Evolutionary conservation across 2,329 filamentous ascomycete genomes (phyloP).

Genomic region (Trichoderma citrinoviride): DNA sequence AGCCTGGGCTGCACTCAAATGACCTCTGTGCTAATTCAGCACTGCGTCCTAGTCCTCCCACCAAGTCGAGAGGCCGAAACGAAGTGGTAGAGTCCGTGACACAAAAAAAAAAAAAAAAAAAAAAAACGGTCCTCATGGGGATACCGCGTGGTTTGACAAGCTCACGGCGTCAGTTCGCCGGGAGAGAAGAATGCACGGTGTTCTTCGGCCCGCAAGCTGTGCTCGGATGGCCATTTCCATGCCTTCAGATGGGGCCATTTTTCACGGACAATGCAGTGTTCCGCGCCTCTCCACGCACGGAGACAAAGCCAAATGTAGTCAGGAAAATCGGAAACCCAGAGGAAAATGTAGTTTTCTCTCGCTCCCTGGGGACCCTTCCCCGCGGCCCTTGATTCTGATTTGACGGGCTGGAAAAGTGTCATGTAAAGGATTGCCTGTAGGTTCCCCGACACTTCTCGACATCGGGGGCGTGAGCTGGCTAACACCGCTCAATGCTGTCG

Average conservation of each 20-base stretch:
- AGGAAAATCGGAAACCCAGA: background rate
- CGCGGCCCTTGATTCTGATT: background rate
- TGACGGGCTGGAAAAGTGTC: background rate
- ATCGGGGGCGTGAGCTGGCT: background rate
- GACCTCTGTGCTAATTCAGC: background rate
- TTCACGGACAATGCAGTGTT: background rate
- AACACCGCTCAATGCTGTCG: background rate
- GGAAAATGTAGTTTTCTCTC: background rate
- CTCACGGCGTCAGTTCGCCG: constrained; percentile 8
- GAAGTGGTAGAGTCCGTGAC: background rate
- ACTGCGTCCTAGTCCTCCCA: background rate
- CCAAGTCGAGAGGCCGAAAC: background rate
- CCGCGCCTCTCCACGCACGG: background rate
- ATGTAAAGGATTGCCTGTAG: background rate
- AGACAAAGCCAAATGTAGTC: background rate
- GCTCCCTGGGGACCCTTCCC: background rate
- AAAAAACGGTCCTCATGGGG: constrained; percentile 15
- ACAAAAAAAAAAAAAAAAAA: constrained; percentile 14
- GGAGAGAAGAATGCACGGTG: background rate
- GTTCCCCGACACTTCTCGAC: background rate
- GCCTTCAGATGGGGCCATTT: background rate
- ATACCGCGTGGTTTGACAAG: constrained; percentile 17
- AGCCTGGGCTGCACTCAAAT: constrained; percentile 23
- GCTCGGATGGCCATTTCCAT: background rate
- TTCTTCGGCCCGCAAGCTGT: constrained; percentile 8